Evolutionary conservation across 345 rosid genomes (phyloP).

Genomic region (Alliaria petiolata): DNA sequence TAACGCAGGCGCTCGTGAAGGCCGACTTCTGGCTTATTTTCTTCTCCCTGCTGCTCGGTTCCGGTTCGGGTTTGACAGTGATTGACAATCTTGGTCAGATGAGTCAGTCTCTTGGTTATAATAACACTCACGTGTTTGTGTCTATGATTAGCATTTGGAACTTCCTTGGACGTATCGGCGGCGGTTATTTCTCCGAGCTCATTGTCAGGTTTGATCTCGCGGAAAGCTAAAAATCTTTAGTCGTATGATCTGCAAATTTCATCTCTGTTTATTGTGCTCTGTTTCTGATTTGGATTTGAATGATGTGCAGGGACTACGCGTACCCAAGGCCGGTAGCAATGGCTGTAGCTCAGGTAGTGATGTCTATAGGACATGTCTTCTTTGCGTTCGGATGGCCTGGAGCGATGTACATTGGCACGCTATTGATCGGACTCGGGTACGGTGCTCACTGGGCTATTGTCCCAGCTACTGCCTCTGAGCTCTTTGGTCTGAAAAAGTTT

Average conservation of each 20-base stretch:
- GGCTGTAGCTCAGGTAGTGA: slow-evolving; percentile 76
- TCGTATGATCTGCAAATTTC: not conserved
- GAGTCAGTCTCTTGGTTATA: slow-evolving; percentile 83
- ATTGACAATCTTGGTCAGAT: slow-evolving; percentile 98
- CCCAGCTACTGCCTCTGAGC: slow-evolving; percentile 95
- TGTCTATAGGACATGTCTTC: slow-evolving; percentile 91
- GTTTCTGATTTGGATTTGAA: slow-evolving; percentile 2
- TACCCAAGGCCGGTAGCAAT: slow-evolving; percentile 86
- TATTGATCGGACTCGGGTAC: slow-evolving; percentile 86
- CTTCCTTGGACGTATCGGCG: slow-evolving; percentile 93
- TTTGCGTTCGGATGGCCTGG: slow-evolving; percentile 94
- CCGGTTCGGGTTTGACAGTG: slow-evolving; percentile 94
- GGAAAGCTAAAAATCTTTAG: not conserved
- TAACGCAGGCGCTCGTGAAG: slow-evolving; percentile 80
- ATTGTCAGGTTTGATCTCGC: slow-evolving; percentile 59
- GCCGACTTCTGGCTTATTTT: slow-evolving; percentile 97
- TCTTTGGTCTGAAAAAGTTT: slow-evolving; percentile 91
- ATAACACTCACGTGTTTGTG: slow-evolving; percentile 80
- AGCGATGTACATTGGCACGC: slow-evolving; percentile 83
- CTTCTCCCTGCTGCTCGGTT: slow-evolving; percentile 78
- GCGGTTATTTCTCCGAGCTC: slow-evolving; percentile 94
- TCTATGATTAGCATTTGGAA: slow-evolving; percentile 99
- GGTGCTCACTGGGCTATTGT: slow-evolving; percentile 99
- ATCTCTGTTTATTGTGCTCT: not conserved
- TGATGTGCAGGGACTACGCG: slow-evolving; percentile 61